phyloP scores from a whole-genome alignment of 176 grass and related monocot species.

The Cymbopogon citratus region DNA sequence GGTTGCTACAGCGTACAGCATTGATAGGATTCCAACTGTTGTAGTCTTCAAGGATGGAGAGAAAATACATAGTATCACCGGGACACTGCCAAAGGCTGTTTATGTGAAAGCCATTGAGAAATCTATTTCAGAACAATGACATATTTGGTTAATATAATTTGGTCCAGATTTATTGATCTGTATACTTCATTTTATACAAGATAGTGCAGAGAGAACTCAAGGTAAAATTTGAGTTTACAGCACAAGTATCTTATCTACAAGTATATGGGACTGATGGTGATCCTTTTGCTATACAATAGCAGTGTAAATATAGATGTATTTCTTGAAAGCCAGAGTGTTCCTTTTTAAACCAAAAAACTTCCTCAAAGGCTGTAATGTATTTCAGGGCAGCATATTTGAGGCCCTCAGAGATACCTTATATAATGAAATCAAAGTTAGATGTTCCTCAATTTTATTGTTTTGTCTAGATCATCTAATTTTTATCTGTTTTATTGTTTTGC shows the following conservation, averaged over 20 bases:
- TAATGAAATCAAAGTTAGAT: background rate
- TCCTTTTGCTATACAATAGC: conserved; percentile 22
- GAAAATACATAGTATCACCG: conserved; percentile 72
- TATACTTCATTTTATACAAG: conserved; percentile 9
- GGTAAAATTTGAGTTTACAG: conserved; percentile 30
- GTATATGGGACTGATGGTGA: background rate
- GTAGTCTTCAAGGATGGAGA: conserved; percentile 88
- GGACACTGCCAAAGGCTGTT: conserved; percentile 71
- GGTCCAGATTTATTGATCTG: conserved; percentile 11
- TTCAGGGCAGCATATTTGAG: conserved; percentile 32
- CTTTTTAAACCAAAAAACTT: background rate
- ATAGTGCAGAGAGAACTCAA: background rate
- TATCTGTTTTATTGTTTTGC: background rate
- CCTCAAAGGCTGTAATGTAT: conserved; percentile 22
- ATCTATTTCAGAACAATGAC: conserved; percentile 55
- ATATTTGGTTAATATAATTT: conserved; percentile 1
- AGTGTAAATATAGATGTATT: conserved; percentile 37
- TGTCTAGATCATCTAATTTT: background rate
- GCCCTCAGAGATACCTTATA: conserved; percentile 1
- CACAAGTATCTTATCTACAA: conserved; percentile 3
- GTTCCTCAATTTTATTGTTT: conserved; percentile 4
- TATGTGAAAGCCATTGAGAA: conserved; percentile 87
- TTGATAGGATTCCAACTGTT: conserved; percentile 72
- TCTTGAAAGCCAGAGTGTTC: background rate
- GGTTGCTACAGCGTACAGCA: conserved; percentile 45